Percentiles rank a stretch among this genome's conserved stretches.
Conservation (phyloP, 495 filamentous ascomycete genomes). For the Aspergillus ellipticus region DNA sequence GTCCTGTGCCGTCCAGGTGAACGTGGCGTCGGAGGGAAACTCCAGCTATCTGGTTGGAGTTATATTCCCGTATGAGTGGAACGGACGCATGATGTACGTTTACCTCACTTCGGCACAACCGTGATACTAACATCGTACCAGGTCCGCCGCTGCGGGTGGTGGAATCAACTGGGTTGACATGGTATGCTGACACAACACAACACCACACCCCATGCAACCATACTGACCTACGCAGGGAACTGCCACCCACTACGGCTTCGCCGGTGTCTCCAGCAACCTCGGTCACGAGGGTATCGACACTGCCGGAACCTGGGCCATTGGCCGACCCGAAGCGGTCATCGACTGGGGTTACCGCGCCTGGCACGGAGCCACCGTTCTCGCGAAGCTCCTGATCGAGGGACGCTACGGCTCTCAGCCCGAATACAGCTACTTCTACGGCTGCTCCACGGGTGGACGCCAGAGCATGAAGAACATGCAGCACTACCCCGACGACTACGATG, state of each 20-base stretch:
- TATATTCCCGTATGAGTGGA: conserved; percentile 51
- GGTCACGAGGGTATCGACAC: conserved; percentile 42
- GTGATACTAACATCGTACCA: conserved; percentile 11
- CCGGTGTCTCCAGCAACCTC: conserved; percentile 51
- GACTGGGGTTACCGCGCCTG: conserved; percentile 18
- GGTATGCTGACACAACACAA: not conserved
- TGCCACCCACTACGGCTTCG: conserved; percentile 44
- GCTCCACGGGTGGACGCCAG: conserved; percentile 57
- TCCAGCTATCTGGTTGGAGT: conserved; percentile 47
- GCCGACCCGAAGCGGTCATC: conserved; percentile 32
- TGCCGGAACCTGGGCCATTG: conserved; percentile 44
- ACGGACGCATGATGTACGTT: conserved; percentile 39
- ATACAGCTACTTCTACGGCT: conserved; percentile 55
- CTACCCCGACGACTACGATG: conserved; percentile 46
- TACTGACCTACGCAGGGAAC: conserved; percentile 16
- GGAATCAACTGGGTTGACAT: conserved; percentile 55
- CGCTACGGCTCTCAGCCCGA: conserved; percentile 38
- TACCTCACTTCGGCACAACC: conserved; percentile 5
- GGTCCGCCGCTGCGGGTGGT: conserved; percentile 50
- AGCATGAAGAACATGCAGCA: conserved; percentile 50
- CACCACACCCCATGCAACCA: no score
- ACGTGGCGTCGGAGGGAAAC: conserved; percentile 37
- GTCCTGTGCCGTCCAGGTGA: conserved; percentile 46
- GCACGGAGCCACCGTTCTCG: conserved; percentile 19
- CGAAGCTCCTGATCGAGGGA: conserved; percentile 25